Percentiles rank a stretch among this genome's conserved stretches.
These are phyloP conservation scores for Neoboletus subvelutipes DNA, from an alignment of 768 basidiomycete genomes.

Conservation along the genomic window DNA sequence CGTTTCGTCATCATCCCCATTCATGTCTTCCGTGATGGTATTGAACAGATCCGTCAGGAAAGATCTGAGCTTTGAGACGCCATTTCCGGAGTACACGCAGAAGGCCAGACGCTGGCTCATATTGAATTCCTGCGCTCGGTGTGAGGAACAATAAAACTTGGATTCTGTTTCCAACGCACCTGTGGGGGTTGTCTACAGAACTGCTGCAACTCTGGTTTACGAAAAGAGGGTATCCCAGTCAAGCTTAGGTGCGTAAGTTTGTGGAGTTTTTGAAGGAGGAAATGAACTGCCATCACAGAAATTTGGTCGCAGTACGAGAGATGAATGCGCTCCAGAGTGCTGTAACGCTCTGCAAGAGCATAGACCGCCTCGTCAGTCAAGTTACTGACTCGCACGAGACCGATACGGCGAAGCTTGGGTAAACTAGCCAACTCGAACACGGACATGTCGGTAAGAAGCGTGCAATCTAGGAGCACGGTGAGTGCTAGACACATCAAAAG, in stretches of 20 bases:
- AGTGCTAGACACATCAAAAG: conserved; percentile 1
- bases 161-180: conserved; percentile 45
- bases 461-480: conserved; percentile 59
- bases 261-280: conserved; percentile 83
- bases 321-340: conserved; percentile 92
- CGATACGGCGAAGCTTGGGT: conserved; percentile 90
- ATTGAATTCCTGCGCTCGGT: conserved; percentile 74
- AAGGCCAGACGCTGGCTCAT: conserved; percentile 85
- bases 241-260: conserved; percentile 93
- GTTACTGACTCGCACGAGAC: conserved; percentile 89
- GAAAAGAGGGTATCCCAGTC: conserved; percentile 95
- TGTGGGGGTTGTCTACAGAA: conserved; percentile 88
- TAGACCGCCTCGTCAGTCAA: conserved; percentile 94
- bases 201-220: conserved; percentile 77
- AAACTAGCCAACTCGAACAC: conserved; percentile 87
- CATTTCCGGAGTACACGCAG: conserved; percentile 95
- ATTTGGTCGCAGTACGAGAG: conserved; percentile 97
- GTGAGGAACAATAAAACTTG: conserved; percentile 4
- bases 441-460: conserved; percentile 86
- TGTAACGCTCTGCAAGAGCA: conserved; percentile 80
- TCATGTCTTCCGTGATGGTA: conserved; percentile 68
- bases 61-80: conserved; percentile 77
- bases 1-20: conserved; percentile 62
- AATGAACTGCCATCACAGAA: conserved; percentile 86
- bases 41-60: conserved; percentile 78